Base-by-base conservation (phyloP, 2,329 filamentous ascomycete genomes). In the Thielaviopsis musarum region DNA sequence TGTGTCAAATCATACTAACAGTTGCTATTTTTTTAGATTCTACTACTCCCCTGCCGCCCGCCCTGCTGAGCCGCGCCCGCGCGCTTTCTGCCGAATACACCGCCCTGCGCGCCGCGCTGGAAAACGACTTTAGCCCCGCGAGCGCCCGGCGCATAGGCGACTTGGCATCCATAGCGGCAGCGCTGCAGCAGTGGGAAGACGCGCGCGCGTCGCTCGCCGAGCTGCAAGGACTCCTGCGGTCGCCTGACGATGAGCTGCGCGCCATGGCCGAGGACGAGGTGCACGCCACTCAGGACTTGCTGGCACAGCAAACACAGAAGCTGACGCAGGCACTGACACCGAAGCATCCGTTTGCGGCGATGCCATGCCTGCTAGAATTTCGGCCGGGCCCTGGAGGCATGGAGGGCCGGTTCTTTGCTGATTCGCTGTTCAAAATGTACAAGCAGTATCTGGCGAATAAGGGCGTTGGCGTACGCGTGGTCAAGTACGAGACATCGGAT, bases 341-440 rank as follows among this genome's bases (percentile, higher is more conserved):
- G 0, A 81, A 83, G 49, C 91, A 98, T 69, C 88, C 91, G 2
- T 98, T 96, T 69, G 88, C 88, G 34, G 80, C 89, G 63, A 79
- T 97, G 65, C 89, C 91, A 58, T 97, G 91, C 70, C 78, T 98
- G 63, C 73, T 98, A 51, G 93, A 98, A 72, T 87, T 98, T 62
- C 82, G 91, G 0, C 93, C 93, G 0, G 93, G 93, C 0, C 91
- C 90, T 0, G 93, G 93, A 45, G 93, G 93, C 1, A 83, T 89
- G 60, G 93, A 98, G 72, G 91, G 91, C 2, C 84, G 88, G 0
- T 83, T 95, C 63, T 98, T 98, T 66, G 89, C 91, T 13, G 87
- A 87, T 59, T 83, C 93, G 57, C 72, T 98, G 6, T 81, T 95
- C 65, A 82, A 84, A 65, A 97, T 98, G 93, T 98, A 98, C 73